Evolutionary conservation across 177 flowering plant genomes (phyloP).

Genomic region (Vitis hybrid): DNA sequence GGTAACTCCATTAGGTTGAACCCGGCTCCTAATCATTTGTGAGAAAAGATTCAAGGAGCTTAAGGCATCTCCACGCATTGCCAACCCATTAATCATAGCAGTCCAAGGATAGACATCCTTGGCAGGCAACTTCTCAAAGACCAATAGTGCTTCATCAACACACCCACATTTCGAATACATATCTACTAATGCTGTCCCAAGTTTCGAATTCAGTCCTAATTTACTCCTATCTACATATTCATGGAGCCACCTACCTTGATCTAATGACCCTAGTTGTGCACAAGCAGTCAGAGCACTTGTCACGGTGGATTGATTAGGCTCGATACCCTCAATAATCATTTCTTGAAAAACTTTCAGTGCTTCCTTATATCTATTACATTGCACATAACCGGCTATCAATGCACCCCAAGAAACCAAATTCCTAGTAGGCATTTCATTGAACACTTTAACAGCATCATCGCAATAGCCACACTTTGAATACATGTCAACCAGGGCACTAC

Average conservation of each 20-base stretch:
- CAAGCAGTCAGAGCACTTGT: constrained; percentile 33
- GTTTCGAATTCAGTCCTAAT: constrained; percentile 16
- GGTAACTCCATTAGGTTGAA: constrained; percentile 37
- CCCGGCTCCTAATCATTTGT: constrained; percentile 22
- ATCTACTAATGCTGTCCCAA: constrained; percentile 30
- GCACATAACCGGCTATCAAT: constrained; percentile 37
- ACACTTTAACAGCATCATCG: constrained; percentile 23
- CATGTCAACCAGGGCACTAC: constrained; percentile 40
- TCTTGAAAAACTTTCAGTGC: constrained; percentile 29
- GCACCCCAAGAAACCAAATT: constrained; percentile 38
- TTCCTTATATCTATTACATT: constrained; percentile 22
- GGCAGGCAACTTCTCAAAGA: constrained; percentile 18
- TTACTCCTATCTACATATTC: constrained; percentile 22
- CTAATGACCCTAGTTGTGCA: constrained; percentile 37
- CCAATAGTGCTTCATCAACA: constrained; percentile 18
- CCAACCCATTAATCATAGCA: constrained; percentile 38
- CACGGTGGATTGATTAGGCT: constrained; percentile 29
- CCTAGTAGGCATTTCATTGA: constrained; percentile 24
- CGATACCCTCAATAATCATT: constrained; percentile 25
- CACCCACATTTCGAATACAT: constrained; percentile 27
- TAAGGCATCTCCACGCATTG: constrained; percentile 33
- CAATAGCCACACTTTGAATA: constrained; percentile 35
- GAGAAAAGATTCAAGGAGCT: constrained; percentile 26
- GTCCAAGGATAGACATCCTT: constrained; percentile 39
- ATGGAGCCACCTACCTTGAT: constrained; percentile 36